Conservation (phyloP, 2,329 filamentous ascomycete species). For the Penicillium occitanis region DNA sequence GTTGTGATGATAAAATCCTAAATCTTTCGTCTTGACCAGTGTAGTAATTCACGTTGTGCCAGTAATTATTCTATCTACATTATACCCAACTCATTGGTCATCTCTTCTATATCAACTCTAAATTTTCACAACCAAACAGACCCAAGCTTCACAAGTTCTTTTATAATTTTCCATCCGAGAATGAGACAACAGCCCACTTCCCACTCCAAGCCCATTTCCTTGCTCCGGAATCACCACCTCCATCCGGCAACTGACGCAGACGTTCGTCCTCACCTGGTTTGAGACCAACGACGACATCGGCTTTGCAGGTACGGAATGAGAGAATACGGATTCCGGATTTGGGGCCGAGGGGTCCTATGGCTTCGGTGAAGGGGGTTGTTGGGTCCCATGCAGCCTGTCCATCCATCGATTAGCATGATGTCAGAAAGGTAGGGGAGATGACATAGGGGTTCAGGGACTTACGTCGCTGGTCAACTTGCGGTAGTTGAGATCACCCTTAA, state of each 20-base stretch:
- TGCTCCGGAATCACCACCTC: conserved; percentile 67
- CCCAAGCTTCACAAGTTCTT: neutral
- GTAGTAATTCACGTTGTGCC: neutral
- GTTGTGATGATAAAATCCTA: neutral
- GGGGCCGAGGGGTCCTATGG: conserved; percentile 81
- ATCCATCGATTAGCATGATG: neutral
- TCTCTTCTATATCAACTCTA: conserved; percentile 3
- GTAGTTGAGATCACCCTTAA: conserved; percentile 98
- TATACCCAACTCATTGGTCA: neutral
- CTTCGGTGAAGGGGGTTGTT: conserved; percentile 79
- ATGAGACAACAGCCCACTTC: conserved; percentile 94
- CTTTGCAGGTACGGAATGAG: conserved; percentile 91
- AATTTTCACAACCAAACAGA: conserved; percentile 18
- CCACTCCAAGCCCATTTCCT: conserved; percentile 94
- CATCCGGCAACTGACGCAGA: conserved; percentile 65
- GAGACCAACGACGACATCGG: conserved; percentile 91
- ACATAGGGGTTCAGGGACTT: conserved; percentile 35
- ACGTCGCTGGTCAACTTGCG: conserved; percentile 88
- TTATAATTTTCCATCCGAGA: conserved; percentile 64
- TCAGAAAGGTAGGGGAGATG: neutral
- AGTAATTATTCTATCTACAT: conserved; percentile 8
- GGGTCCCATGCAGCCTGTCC: conserved; percentile 73
- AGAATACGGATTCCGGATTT: conserved; percentile 80
- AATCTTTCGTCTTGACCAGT: neutral
- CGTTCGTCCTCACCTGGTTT: conserved; percentile 78